These are phyloP conservation scores for Malus hybrid DNA, from an alignment of 331 rosid species.

Conservation along the genomic window DNA sequence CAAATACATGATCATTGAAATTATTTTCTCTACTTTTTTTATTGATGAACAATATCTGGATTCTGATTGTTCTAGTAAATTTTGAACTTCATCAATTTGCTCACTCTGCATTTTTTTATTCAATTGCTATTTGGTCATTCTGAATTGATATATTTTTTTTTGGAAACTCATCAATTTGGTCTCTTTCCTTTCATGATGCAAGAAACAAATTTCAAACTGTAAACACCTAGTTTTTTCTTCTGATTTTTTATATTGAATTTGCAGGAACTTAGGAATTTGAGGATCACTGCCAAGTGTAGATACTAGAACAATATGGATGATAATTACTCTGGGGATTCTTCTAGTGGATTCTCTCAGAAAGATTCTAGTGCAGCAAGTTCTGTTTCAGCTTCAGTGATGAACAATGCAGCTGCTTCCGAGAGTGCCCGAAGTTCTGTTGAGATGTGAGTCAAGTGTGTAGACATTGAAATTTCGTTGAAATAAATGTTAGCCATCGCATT, in stretches of 20 bases:
- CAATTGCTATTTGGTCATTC: too few species aligned
- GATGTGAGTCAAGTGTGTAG: conserved; percentile 3
- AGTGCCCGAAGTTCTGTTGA: conserved; percentile 3
- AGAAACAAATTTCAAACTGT: background rate
- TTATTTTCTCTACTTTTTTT: too few species aligned
- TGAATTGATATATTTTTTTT: too few species aligned
- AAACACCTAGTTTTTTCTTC: background rate
- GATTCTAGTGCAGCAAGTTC: conserved; percentile 7
- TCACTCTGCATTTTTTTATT: too few species aligned
- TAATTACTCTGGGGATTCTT: background rate
- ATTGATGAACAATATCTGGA: too few species aligned
- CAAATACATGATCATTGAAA: too few species aligned
- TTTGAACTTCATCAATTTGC: too few species aligned
- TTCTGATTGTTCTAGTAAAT: too few species aligned
- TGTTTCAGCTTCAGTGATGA: background rate
- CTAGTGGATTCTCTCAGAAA: background rate
- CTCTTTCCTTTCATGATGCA: background rate
- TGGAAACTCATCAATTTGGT: too few species aligned
- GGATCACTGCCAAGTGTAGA: background rate
- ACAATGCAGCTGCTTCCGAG: conserved; percentile 10
- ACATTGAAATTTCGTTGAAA: too few species aligned
- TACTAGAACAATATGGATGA: conserved; percentile 5
- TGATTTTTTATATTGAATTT: background rate
- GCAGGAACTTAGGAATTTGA: background rate
- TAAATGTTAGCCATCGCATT: too few species aligned